These are phyloP conservation scores for Hypoxylon sp. DNA, from an alignment of 2,329 filamentous ascomycete species.

Conservation along the genomic window DNA sequence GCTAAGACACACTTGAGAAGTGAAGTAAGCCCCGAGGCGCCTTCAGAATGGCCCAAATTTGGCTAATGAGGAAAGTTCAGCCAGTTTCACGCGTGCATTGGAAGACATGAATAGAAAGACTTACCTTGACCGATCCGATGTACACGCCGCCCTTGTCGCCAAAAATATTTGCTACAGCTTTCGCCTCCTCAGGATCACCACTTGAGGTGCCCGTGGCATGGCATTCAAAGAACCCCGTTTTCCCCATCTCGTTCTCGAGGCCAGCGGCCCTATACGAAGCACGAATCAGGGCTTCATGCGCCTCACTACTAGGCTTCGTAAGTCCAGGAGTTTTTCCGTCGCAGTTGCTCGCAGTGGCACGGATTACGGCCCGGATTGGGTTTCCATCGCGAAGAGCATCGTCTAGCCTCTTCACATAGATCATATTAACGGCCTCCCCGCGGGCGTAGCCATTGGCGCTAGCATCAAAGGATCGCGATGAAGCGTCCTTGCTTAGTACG, in stretches of 20 bases:
- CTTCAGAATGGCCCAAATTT: slow-evolving; percentile 51
- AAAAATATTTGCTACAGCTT: neutral
- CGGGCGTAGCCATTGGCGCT: slow-evolving; percentile 40
- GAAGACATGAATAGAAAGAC: neutral
- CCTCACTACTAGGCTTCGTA: neutral
- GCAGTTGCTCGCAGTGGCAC: slow-evolving; percentile 2
- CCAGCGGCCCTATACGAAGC: slow-evolving; percentile 2
- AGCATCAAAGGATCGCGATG: slow-evolving; percentile 20
- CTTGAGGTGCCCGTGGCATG: neutral
- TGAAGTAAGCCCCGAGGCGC: slow-evolving; percentile 45
- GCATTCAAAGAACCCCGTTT: slow-evolving; percentile 3
- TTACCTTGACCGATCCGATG: neutral
- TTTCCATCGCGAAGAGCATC: slow-evolving; percentile 48
- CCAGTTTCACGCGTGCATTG: neutral
- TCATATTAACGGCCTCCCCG: slow-evolving; percentile 29
- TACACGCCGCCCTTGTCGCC: neutral
- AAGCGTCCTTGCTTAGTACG: neutral
- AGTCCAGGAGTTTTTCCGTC: slow-evolving; percentile 3
- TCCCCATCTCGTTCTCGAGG: neutral
- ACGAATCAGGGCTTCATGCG: neutral
- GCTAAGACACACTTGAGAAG: slow-evolving; percentile 46
- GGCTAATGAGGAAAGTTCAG: slow-evolving; percentile 32
- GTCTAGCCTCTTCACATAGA: slow-evolving; percentile 16
- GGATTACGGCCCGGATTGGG: slow-evolving; percentile 50
- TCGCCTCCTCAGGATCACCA: neutral